A percentile compares a stretch with the other conserved stretches of the same genome.
These are phyloP conservation scores for Mrakia hoshinonis DNA, from an alignment of 768 basidiomycete species.

Conservation along the genomic window DNA sequence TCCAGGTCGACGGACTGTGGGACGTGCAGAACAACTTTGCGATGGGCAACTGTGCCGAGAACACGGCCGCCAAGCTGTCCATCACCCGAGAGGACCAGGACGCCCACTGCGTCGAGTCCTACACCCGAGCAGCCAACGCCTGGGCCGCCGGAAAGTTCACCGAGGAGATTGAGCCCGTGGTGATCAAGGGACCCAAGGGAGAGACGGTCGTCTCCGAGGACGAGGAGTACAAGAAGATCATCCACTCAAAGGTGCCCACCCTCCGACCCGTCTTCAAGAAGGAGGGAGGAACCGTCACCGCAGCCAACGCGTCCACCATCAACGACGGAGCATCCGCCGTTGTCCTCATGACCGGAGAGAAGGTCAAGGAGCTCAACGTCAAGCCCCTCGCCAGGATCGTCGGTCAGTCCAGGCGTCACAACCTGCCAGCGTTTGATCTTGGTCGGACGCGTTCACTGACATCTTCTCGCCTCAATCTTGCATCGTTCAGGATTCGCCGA, in stretches of 20 bases:
- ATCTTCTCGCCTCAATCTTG: conserved; percentile 23
- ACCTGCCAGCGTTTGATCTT: background rate
- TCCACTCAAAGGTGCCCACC: conserved; percentile 84
- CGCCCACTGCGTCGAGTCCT: conserved; percentile 85
- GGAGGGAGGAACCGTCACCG: conserved; percentile 73
- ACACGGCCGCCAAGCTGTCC: conserved; percentile 65
- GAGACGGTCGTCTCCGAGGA: conserved; percentile 84
- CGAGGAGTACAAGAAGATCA: conserved; percentile 94
- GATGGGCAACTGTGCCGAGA: conserved; percentile 96
- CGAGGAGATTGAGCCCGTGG: conserved; percentile 79
- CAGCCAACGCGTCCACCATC: conserved; percentile 89
- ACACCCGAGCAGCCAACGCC: conserved; percentile 81
- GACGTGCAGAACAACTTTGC: conserved; percentile 96
- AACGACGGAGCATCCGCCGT: conserved; percentile 96
- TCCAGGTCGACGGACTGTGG: conserved; percentile 87
- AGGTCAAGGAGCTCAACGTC: conserved; percentile 79
- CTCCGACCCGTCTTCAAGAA: conserved; percentile 82
- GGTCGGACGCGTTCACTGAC: background rate
- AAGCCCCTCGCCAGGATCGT: conserved; percentile 90
- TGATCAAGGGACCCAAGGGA: conserved; percentile 64
- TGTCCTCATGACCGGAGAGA: conserved; percentile 86
- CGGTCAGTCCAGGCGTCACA: conserved; percentile 51
- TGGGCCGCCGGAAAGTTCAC: conserved; percentile 80
- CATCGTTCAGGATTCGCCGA: conserved; percentile 74
- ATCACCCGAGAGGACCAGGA: conserved; percentile 86